Base-by-base conservation (phyloP, 139 green algal genomes). In the Micractinium sp. region DNA sequence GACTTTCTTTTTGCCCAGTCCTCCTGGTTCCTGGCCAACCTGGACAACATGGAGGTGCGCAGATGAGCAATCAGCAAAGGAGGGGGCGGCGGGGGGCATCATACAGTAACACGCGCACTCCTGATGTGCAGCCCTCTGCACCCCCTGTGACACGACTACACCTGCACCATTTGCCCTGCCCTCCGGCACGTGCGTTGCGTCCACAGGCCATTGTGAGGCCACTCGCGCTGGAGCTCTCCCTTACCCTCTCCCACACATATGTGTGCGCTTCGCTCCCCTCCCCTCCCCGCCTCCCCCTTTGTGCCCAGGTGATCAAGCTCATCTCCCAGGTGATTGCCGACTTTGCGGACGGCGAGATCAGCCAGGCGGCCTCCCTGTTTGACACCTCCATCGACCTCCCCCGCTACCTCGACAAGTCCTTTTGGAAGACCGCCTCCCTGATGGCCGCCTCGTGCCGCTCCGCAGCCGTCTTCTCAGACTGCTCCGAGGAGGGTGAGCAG, bases 1-100 rank as follows among this genome's bases (percentile, higher is more conserved):
- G 98, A 99, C 90, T 99, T 98, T 88, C 91, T 99, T 12, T 99
- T 99, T 93, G 98, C 98, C 3, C 98, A 99, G 92, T 98, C 97
- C 0, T 99, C 98, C 0, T 99, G 97, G 97, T 96, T 95, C 85
- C 94, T 99, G 56, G 98, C 98, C 29, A 97, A 99, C 91, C 92
- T 99, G 41, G 97, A 99, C 53, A 99, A 99, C 91, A 87, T 99
- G 18, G 98, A 99, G 95, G 98, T 98, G 79, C n/a, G n/a, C n/a
- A n/a, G n/a, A n/a, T n/a, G n/a, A n/a, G n/a, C n/a, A n/a, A 56
- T 56, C 9, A 9, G 7, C 47, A 56, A 56, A 41, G 73, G 20
- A 71, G 16, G 20, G 22, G 31, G 71, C 71, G 33, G 67, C 31
- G 71, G 1, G 31, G 31, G 71, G 71, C 29, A n/a, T n/a, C n/a